Evolutionary conservation across 306 rosid genomes (phyloP), one percentile per base, ranked within the genome.

Genomic region (Malus sylvestris): DNA sequence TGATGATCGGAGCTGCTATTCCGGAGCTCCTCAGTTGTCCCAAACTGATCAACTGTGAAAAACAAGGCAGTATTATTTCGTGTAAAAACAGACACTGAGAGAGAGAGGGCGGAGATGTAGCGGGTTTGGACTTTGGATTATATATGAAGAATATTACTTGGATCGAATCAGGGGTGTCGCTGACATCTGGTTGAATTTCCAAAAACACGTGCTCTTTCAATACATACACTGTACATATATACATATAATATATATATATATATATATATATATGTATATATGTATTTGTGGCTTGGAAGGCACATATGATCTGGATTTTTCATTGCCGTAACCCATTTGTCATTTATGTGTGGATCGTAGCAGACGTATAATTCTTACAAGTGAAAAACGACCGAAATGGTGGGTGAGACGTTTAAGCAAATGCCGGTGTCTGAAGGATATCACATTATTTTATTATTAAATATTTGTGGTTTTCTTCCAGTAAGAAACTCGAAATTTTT

Each of bases 11-110:
- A 72, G 51, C 76, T 8, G 33, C 27, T 59, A 42, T 40, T 30
- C 44, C 42, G 76, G 76, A 58, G 58, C 68, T 59, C 68, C 76
- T 57, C 67, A 38, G 35, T 33, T 3, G 53, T 72, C 76, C 19
- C 52, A 40, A 35, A 42, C 53, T 4, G 38, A 58, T 73, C 77
- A 73, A 60, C 77, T 42, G 53, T 45, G 25, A 14, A 45, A 40
- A 23, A 6, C 51, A 64, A 64, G 20, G 23, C 35, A 72, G 66
- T 32, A 29, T 10, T 3, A 1, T 12, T 42, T 42, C 10, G 68
- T 30, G n/a, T 7, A 1, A 32, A 64, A 18, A 58, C n/a, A 52
- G 59, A 10, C 29, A 58, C 33, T 11, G 33, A 13, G 20, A 61
- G 2, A 62, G 3, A 67, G 53, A 42, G 71, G 22, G 19, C 29